These are phyloP conservation scores for Schizophyllum commune DNA, from an alignment of 1,284 basidiomycete genomes.

Conservation along the genomic window DNA sequence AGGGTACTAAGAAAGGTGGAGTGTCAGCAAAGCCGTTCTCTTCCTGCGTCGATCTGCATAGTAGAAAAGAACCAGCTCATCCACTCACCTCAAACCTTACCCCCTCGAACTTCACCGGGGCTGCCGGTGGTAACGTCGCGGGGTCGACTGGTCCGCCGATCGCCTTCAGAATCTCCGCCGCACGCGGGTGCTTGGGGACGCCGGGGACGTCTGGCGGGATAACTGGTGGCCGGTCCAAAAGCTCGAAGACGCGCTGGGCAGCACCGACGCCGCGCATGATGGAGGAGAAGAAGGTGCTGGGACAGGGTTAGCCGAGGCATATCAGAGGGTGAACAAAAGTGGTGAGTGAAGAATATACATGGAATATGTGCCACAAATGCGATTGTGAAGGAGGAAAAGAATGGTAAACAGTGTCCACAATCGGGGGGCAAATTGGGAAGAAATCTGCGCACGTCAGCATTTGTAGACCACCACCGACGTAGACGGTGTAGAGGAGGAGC, in stretches of 20 bases:
- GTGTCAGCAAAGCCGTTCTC: neutral
- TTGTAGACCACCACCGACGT: conserved; percentile 75
- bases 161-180: conserved; percentile 51
- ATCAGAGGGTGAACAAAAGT: conserved; percentile 2
- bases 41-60: no score
- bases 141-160: neutral
- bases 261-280: conserved; percentile 92
- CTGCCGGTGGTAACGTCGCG: neutral
- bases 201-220: conserved; percentile 51
- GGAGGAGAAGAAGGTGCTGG: conserved; percentile 46
- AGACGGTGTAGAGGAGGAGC: conserved; percentile 88
- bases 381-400: no score
- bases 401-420: neutral
- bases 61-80: no score
- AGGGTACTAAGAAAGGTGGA: conserved; percentile 46
- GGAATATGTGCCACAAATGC: no score
- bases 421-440: neutral
- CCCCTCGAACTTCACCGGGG: conserved; percentile 48
- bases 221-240: conserved; percentile 74
- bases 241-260: conserved; percentile 86
- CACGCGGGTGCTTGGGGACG: conserved; percentile 42
- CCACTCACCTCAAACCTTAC: conserved; percentile 55
- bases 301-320: neutral
- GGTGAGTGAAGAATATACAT: neutral
- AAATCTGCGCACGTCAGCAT: conserved; percentile 52